Conservation (phyloP, 208 protist genomes). For the Trypanosoma lewisi region DNA sequence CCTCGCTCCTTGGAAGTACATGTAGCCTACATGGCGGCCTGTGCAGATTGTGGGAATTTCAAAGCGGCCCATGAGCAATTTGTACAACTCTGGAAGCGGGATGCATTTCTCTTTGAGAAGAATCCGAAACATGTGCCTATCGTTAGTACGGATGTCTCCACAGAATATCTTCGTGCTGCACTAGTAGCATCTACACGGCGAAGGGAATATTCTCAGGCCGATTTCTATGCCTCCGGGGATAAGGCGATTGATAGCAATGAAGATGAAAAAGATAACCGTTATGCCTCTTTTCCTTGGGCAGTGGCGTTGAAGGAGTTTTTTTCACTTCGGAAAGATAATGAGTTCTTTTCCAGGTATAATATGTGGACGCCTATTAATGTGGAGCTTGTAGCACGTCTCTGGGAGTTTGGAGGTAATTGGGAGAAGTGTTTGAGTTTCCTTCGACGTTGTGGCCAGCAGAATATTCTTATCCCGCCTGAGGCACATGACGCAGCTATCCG, state of each 20-base stretch:
- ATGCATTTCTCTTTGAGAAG: conserved; percentile 27
- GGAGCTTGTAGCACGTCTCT: conserved; percentile 44
- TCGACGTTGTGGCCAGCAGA: conserved; percentile 33
- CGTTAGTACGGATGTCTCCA: conserved; percentile 55
- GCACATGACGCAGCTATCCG: conserved; percentile 66
- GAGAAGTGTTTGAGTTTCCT: conserved; percentile 43
- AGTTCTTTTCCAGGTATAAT: conserved; percentile 35
- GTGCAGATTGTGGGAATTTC: conserved; percentile 48
- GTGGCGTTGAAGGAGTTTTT: conserved; percentile 45
- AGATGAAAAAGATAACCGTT: not conserved
- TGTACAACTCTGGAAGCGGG: conserved; percentile 29
- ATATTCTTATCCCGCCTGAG: conserved; percentile 56
- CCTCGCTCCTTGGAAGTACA: conserved; percentile 49
- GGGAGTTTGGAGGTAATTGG: conserved; percentile 54
- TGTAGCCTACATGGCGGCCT: conserved; percentile 63
- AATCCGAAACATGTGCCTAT: conserved; percentile 36
- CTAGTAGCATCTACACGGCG: conserved; percentile 27
- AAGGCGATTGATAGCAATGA: not conserved
- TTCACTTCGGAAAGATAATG: conserved; percentile 29
- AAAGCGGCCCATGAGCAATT: conserved; percentile 46
- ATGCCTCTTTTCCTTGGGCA: conserved; percentile 29
- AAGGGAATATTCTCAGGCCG: not conserved
- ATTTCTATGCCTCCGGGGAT: not conserved
- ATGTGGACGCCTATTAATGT: conserved; percentile 57
- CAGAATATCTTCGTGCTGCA: conserved; percentile 62